Conservation (phyloP, 108 stramenopile species). For the Nitzschia sp. region DNA sequence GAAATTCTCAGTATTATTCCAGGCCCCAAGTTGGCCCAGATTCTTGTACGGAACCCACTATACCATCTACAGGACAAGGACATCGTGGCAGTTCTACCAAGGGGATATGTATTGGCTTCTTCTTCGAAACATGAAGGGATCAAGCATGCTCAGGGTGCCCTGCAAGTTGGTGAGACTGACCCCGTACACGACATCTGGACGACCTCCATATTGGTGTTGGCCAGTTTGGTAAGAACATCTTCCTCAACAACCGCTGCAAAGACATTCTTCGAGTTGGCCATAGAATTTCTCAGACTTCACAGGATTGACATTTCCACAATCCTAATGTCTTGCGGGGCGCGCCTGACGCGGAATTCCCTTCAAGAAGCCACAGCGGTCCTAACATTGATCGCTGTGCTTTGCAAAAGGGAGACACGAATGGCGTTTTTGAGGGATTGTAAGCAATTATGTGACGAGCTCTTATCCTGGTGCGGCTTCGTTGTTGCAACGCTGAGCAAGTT, state of each 20-base stretch:
- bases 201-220: constrained; percentile 36
- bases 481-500: constrained; percentile 35
- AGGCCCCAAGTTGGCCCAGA: constrained; percentile 15
- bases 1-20: constrained; percentile 18
- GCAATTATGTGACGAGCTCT: constrained; percentile 20
- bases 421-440: constrained; percentile 11
- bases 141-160: neutral
- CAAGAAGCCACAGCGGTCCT: constrained; percentile 31
- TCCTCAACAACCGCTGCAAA: neutral
- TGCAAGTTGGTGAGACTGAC: constrained; percentile 22
- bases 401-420: constrained; percentile 15
- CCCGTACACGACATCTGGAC: constrained; percentile 37
- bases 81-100: neutral
- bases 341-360: constrained; percentile 23
- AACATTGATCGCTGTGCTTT: constrained; percentile 29
- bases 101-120: constrained; percentile 24
- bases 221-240: constrained; percentile 17
- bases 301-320: constrained; percentile 9
- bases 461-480: constrained; percentile 15
- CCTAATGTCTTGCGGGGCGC: constrained; percentile 26
- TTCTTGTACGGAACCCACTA: constrained; percentile 32
- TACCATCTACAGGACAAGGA: neutral
- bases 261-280: constrained; percentile 18
- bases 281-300: constrained; percentile 34
- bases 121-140: constrained; percentile 5